Base-by-base conservation (phyloP, 768 basidiomycete species). In the Podaxis sp. region DNA sequence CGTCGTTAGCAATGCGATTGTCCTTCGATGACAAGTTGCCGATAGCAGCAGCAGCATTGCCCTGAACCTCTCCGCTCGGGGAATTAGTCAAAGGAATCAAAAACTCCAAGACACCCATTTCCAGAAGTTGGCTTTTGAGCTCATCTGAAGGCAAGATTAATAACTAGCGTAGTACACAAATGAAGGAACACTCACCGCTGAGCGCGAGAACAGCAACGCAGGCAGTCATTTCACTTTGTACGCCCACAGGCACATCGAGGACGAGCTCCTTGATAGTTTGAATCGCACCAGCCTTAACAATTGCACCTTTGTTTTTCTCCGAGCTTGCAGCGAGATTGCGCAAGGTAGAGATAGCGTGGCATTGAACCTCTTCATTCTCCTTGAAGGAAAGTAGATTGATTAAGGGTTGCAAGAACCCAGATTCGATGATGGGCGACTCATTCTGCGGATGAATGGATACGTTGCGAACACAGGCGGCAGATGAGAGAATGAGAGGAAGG, bases 161-260 rank as follows among this genome's bases (percentile, higher is more conserved):
- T 13, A 60, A 26, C n/a, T 40, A 41, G n/a, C 30, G 33, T 41
- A 56, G 46, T 11, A 56, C 28, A 24, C 49, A 15, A 40, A 20
- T 11, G 1, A 54, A 28, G 50, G n/a, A 52, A 54, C 49, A 69
- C 90, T 60, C 73, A 96, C 96, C 96, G 69, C 94, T 96, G 68
- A 99, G 74, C 4, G 96, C 97, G 65, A 99, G 77, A 13, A 99
- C 97, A 17, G 97, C 97, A 49, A 98, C 91, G 69, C 96, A 99
- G 5, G 97, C 97, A 48, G 97, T 99, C 97, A 99, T 99, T 78
- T 99, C 97, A 71, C 95, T 96, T 77, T 99, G 97, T 11, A 99
- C 97, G 65, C 91, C 91, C 79, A 97, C 87, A 3, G 97, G 95
- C 1, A 98, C 96, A 69, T 91, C 91, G 12, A 99, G 80, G 2